These are phyloP conservation scores for Acorus gramineus DNA, from an alignment of 106 monocot species.

Conservation along the genomic window DNA sequence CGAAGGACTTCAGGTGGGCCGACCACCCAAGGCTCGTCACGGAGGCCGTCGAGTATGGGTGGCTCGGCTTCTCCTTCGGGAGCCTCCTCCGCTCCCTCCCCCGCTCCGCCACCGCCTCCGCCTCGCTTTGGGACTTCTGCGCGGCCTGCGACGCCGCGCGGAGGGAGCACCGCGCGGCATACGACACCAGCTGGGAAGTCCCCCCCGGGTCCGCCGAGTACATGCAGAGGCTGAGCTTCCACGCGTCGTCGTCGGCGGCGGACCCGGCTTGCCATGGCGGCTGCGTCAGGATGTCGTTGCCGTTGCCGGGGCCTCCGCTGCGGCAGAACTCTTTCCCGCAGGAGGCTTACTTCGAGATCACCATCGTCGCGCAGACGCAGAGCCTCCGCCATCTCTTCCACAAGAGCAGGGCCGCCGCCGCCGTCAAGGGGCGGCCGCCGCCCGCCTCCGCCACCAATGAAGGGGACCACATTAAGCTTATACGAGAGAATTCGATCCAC, in stretches of 20 bases:
- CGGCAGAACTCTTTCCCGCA: conserved; percentile 48
- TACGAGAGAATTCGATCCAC: conserved; percentile 11
- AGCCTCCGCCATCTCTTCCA: conserved; percentile 5
- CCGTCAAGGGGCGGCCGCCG: conserved; percentile 2
- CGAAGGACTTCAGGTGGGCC: conserved; percentile 36
- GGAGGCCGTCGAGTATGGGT: conserved; percentile 52
- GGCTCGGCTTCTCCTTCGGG: conserved; percentile 34
- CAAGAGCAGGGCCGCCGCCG: neutral
- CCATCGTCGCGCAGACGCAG: conserved; percentile 28
- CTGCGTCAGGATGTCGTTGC: conserved; percentile 38
- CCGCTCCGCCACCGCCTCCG: conserved; percentile 4
- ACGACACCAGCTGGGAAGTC: conserved; percentile 23
- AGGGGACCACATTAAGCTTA: conserved; percentile 26
- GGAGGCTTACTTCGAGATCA: conserved; percentile 84
- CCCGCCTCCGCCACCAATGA: conserved; percentile 1
- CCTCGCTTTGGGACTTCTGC: conserved; percentile 2
- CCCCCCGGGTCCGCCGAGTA: conserved; percentile 37
- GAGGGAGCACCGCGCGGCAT: neutral
- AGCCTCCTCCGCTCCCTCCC: conserved; percentile 1
- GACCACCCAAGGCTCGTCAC: conserved; percentile 38
- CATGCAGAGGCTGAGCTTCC: conserved; percentile 60
- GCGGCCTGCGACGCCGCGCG: conserved; percentile 6
- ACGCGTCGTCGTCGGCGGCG: conserved; percentile 6
- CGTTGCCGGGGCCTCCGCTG: conserved; percentile 61
- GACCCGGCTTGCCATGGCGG: neutral